phyloP scores from a whole-genome alignment of 805 yeast species.

The Wickerhamomyces pijperi region DNA sequence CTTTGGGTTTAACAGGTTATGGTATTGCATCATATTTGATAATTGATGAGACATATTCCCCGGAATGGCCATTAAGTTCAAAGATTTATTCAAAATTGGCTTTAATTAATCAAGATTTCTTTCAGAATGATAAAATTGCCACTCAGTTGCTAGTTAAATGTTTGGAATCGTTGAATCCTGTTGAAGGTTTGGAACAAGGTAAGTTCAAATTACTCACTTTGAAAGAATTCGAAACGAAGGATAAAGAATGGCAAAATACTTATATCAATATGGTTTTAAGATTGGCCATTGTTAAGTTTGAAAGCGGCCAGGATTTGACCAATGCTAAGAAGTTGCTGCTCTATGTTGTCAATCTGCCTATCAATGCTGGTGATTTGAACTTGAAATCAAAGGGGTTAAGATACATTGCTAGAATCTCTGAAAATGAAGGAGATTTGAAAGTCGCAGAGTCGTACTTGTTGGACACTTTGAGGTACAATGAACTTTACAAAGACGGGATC shows the following conservation, averaged over 20 bases:
- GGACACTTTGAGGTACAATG: slow-evolving; percentile 19
- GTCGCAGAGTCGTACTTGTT: slow-evolving; percentile 20
- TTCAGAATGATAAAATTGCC: background rate
- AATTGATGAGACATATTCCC: background rate
- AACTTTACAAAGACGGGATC: slow-evolving; percentile 11
- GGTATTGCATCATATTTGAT: background rate
- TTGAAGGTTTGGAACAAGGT: background rate
- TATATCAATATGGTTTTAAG: slow-evolving; percentile 30
- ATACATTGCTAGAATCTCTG: slow-evolving; percentile 24
- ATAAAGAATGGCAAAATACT: slow-evolving; percentile 20
- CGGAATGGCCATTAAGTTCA: background rate
- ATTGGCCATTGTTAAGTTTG: slow-evolving; percentile 24
- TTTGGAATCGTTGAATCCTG: background rate
- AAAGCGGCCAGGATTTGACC: slow-evolving; percentile 14
- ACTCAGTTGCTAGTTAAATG: background rate
- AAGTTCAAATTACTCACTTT: slow-evolving; percentile 15
- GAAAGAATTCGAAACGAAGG: slow-evolving; percentile 15
- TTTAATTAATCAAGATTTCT: background rate
- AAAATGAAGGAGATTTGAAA: slow-evolving; percentile 9
- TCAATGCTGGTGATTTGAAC: slow-evolving; percentile 16
- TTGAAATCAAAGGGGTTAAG: slow-evolving; percentile 21
- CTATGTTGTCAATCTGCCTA: slow-evolving; percentile 21
- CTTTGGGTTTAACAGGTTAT: background rate
- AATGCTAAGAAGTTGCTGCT: slow-evolving; percentile 18
- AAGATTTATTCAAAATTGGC: background rate